A percentile compares a stretch with the other conserved stretches of the same genome.
phyloP scores from a whole-genome alignment of 495 filamentous ascomycete genomes.

The Pseudomonodictys pantanalensis region DNA sequence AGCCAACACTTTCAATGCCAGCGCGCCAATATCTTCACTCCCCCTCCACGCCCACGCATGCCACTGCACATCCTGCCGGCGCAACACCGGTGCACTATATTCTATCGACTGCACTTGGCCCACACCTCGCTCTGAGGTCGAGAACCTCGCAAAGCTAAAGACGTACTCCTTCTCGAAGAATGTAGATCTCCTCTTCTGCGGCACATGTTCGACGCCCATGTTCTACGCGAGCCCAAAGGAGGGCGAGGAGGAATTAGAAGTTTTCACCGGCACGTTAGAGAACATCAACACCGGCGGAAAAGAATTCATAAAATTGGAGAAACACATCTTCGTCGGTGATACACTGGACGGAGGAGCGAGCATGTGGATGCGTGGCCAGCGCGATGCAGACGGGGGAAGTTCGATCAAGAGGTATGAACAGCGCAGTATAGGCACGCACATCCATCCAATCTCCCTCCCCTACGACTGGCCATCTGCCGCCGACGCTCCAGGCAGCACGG shows the following conservation, averaged over 20 bases:
- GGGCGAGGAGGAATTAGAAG: conserved; percentile 15
- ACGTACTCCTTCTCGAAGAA: conserved; percentile 40
- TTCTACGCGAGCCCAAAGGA: conserved; percentile 39
- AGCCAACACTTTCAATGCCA: not conserved
- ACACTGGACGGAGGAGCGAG: conserved; percentile 48
- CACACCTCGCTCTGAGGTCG: conserved; percentile 10
- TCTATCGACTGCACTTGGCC: conserved; percentile 18
- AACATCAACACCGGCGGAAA: conserved; percentile 30
- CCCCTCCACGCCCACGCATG: conserved; percentile 37
- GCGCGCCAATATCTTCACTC: conserved; percentile 28
- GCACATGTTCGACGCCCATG: conserved; percentile 46
- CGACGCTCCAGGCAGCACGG: not conserved
- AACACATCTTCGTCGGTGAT: conserved; percentile 48
- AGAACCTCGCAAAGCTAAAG: conserved; percentile 33
- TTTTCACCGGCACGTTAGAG: conserved; percentile 42
- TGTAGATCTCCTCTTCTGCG: conserved; percentile 45
- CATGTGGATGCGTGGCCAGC: conserved; percentile 39
- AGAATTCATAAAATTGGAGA: conserved; percentile 38
- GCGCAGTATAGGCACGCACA: not conserved
- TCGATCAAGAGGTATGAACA: conserved; percentile 29
- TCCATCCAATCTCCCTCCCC: conserved; percentile 22
- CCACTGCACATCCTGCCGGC: conserved; percentile 48
- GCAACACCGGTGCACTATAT: conserved; percentile 40
- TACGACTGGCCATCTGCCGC: conserved; percentile 11
- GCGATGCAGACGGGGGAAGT: conserved; percentile 32